Evolutionary conservation across 768 basidiomycete species (phyloP).

Genomic region (Pilatotrama ljubarskyi): DNA sequence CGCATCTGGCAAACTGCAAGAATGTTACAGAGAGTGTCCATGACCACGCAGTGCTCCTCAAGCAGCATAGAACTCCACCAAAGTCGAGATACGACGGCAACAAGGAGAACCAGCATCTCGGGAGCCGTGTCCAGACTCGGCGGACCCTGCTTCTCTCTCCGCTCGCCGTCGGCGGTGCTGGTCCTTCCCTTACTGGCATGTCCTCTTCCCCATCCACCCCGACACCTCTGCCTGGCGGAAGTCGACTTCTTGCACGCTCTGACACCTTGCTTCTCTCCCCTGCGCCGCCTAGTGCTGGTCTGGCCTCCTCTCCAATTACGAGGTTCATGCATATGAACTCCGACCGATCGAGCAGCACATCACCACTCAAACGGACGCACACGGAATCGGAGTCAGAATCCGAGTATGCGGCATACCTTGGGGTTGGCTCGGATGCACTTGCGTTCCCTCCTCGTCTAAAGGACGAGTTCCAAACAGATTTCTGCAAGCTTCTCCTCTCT

Average conservation of each 20-base stretch:
- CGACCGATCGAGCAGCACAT: too few species aligned
- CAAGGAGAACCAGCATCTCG: not conserved
- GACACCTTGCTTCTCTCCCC: too few species aligned
- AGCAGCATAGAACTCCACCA: not conserved
- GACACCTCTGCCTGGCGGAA: too few species aligned
- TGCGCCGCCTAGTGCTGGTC: too few species aligned
- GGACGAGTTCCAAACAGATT: not conserved
- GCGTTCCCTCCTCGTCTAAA: not conserved
- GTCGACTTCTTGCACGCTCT: too few species aligned
- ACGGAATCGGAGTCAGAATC: not conserved
- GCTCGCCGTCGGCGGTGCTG: too few species aligned
- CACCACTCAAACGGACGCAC: not conserved
- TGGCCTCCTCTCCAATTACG: too few species aligned
- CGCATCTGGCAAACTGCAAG: not conserved
- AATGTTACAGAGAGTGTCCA: not conserved
- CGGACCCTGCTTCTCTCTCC: not conserved
- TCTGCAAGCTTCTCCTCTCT: not conserved
- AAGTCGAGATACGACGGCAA: too few species aligned
- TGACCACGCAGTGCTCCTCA: not conserved
- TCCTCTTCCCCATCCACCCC: too few species aligned
- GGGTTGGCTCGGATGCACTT: not conserved
- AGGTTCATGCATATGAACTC: too few species aligned
- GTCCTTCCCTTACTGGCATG: not conserved
- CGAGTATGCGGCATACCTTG: not conserved
- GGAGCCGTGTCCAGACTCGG: not conserved